Percentiles rank a stretch among this genome's conserved stretches.
Conservation (phyloP, 495 filamentous ascomycete species). For the Hypoxylon lenormandii region DNA sequence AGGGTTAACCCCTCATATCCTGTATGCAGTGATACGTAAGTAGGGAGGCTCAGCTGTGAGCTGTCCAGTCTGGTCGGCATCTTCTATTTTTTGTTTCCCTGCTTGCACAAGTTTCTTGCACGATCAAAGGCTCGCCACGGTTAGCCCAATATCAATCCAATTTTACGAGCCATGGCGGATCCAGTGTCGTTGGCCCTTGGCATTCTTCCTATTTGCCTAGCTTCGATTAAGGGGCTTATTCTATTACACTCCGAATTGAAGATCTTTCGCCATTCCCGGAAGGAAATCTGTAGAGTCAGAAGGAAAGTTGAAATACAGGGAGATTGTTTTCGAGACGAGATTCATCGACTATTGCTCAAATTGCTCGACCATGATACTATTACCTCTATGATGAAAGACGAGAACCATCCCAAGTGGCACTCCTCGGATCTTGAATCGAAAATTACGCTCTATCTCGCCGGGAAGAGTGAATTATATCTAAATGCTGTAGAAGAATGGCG, state of each 20-base stretch:
- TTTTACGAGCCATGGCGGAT: slow-evolving; percentile 11
- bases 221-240: slow-evolving; percentile 9
- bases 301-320: slow-evolving; percentile 23
- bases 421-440: slow-evolving; percentile 10
- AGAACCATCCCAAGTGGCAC: slow-evolving; percentile 19
- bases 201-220: slow-evolving; percentile 22
- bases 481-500: neutral
- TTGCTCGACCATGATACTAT: slow-evolving; percentile 16
- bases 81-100: neutral
- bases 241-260: slow-evolving; percentile 16
- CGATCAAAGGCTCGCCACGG: neutral
- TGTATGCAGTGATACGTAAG: too few species aligned
- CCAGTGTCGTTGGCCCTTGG: slow-evolving; percentile 33
- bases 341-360: slow-evolving; percentile 26
- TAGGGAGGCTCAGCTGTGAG: too few species aligned
- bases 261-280: slow-evolving; percentile 24
- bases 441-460: slow-evolving; percentile 4
- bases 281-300: slow-evolving; percentile 25
- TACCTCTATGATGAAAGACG: slow-evolving; percentile 25
- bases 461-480: slow-evolving; percentile 8
- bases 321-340: slow-evolving; percentile 38
- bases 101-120: neutral
- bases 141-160: neutral
- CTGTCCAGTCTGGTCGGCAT: too few species aligned
- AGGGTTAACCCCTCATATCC: too few species aligned